Conservation (phyloP, 768 basidiomycete genomes). For the Lanmaoa pseudosensibilis region DNA sequence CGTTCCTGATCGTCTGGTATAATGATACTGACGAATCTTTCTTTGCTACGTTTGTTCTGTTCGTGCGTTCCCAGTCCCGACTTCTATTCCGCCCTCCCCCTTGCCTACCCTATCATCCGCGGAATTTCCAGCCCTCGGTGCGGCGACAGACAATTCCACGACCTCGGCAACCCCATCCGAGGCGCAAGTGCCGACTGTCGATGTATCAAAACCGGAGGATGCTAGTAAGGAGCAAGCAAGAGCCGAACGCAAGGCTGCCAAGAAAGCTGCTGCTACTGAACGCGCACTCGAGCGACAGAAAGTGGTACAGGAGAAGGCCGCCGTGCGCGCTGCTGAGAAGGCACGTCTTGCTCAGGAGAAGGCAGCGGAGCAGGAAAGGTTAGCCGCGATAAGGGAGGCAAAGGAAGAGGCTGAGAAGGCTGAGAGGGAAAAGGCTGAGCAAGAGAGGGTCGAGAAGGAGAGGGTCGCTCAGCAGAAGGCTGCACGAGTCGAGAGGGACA, state of each 20-base stretch:
- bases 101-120: slow-evolving; percentile 56
- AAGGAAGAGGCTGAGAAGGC: slow-evolving; percentile 39
- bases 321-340: slow-evolving; percentile 50
- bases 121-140: slow-evolving; percentile 72
- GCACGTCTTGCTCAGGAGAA: slow-evolving; percentile 55
- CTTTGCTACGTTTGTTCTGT: slow-evolving; percentile 22
- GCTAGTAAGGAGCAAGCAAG: slow-evolving; percentile 51
- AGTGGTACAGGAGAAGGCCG: slow-evolving; percentile 57
- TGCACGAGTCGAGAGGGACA: slow-evolving; percentile 39
- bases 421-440: slow-evolving; percentile 38
- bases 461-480: slow-evolving; percentile 31
- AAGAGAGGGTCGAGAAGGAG: slow-evolving; percentile 43
- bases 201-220: slow-evolving; percentile 32
- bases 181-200: slow-evolving; percentile 19
- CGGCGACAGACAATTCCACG: slow-evolving; percentile 14
- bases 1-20: slow-evolving; percentile 44
- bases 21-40: slow-evolving; percentile 43
- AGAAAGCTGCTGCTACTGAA: slow-evolving; percentile 61
- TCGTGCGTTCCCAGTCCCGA: slow-evolving; percentile 35
- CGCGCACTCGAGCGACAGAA: slow-evolving; percentile 62
- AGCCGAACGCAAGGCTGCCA: slow-evolving; percentile 61
- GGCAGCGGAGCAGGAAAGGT: slow-evolving; percentile 52
- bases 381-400: slow-evolving; percentile 38
- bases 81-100: slow-evolving; percentile 38
- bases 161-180: slow-evolving; percentile 17